Evolutionary conservation across 2,329 filamentous ascomycete genomes (phyloP), one percentile per base, ranked within the genome.

Genomic region (Hymenoscyphus linearis): DNA sequence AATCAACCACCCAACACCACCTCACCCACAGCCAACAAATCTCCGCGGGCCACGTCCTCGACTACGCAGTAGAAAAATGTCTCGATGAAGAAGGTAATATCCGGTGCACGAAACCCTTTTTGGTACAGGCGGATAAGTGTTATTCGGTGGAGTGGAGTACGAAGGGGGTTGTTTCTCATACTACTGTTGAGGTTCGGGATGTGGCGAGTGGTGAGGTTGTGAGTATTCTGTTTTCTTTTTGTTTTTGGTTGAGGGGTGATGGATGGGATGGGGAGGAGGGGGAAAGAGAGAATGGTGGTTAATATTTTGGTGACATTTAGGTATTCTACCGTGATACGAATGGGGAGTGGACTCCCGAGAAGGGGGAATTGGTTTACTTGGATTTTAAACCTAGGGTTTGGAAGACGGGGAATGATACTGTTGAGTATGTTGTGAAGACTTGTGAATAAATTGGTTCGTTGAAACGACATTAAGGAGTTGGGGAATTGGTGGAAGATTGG

Each of bases 371-470:
- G 22, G 76, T 79, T 3, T 78, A 78, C 35, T 61, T 79, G 44
- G 77, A 79, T 62, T 79, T 79, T 64, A 78, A 77, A 64, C 77
- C 78, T 16, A 80, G 79, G 73, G 64, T 80, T 2, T 74, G 74
- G 59, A 74, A 72, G 50, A 76, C 74, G 2, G 77, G 77, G 2
- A 79, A 79, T 52, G 70, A 76, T 63, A 79, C 77, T 1, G 77
- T 80, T 7, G 72, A 76, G 54, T 79, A 78, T 60, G 70, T 72
- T 62, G 76, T 79, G 31, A 73, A 64, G 52, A 75, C 72, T 25
- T 76, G 75, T 60, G 69, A 69, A 58, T 70, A 73, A 47, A 52
- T 59, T 1, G 18, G 31, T n/a, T n/a, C n/a, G n/a, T n/a, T n/a
- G n/a, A n/a, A n/a, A n/a, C n/a, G n/a, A n/a, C n/a, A n/a, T n/a